Evolutionary conservation across 176 grass and related monocot species (phyloP), one percentile per base, ranked within the genome.

Genomic region (Triticum dicoccoides): DNA sequence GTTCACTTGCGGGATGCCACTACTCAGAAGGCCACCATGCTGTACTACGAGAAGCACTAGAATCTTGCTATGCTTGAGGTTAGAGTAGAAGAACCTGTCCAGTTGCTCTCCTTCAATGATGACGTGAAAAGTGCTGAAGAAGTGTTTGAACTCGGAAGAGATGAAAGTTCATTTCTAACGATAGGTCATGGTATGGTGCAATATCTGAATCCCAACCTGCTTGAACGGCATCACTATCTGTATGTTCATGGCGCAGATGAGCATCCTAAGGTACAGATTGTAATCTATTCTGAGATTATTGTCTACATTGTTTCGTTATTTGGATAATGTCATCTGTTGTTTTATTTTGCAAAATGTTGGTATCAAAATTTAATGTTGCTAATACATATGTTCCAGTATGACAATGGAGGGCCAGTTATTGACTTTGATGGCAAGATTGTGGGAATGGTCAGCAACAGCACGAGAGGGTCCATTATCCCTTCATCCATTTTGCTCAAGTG

Each of bases 11-110:
- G 61, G 35, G 58, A 64, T 64, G 25, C 27, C 25, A n/a, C 38
- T 2, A 33, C 11, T 84, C 15, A n/a, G 37, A 41, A 63, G 24
- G 38, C 23, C 18, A 9, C 34, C n/a, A 41, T 84, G 17, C 38
- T 76, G 10, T 84, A 84, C 59, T 73, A 30, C 17, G 69, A 84
- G 58, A 74, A 84, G 37, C 82, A 84, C 61, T 84, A 84, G 24
- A 74, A 74, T 44, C 39, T 84, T 74, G 82, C 82, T 45, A 21
- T 74, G 3, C 62, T 74, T 4, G 17, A 27, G 35, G 37, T 41
- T 42, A 44, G 25, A 74, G 11, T 84, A 58, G 39, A 74, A 13
- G 1, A 11, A 17, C 14, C 37, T 44, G 24, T 62, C 11, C 69
- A 74, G 35, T 4, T 74, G 41, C 35, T 25, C 25, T 73, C 9